Evolutionary conservation across 352 stramenopile genomes (phyloP), one percentile per base, ranked within the genome.

Genomic region (Phytopythium boreale): DNA sequence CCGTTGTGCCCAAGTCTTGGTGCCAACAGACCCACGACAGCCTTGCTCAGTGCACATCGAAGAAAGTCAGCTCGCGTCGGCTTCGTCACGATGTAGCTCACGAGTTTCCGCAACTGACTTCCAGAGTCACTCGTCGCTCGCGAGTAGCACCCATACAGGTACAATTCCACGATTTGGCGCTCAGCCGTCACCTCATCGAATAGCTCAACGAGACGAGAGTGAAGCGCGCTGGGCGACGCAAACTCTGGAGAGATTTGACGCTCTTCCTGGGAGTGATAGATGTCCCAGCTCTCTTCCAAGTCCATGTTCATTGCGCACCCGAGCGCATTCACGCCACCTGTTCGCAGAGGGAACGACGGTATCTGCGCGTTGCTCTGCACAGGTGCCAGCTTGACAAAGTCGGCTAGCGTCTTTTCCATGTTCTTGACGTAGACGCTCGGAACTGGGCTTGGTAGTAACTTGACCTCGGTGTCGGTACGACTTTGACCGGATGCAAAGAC

Each of bases 41-140:
- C 64, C 0, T 69, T 46, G 47, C 87, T 74, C 22, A 84, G 70
- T 22, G 66, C 61, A 20, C 74, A 82, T 0, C 62, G 72, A 2
- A 85, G 47, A n/a, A 89, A 55, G 44, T 85, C 77, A 31, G 36
- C 58, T 2, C 76, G 51, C 2, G 76, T 87, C 8, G 79, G 50
- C 14, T 19, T 44, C 1, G 27, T 11, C 10, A 71, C 66, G 1
- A 68, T 24, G 27, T 67, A 74, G 56, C 82, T 83, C 22, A 62
- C 43, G 17, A 62, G 29, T 17, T 44, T 49, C 1, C 34, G 34
- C 7, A 29, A 46, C 29, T 52, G 39, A 17, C 36, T 56, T 22
- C 31, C 12, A 0, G 20, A 0, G 43, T 51, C 56, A 7, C 19
- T 50, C 20, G 1, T 12, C 53, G 52, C 41, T 71, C n/a, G 36